Evolutionary conservation across 2,329 filamentous ascomycete genomes (phyloP).

Genomic region (Neonectria coccinea): DNA sequence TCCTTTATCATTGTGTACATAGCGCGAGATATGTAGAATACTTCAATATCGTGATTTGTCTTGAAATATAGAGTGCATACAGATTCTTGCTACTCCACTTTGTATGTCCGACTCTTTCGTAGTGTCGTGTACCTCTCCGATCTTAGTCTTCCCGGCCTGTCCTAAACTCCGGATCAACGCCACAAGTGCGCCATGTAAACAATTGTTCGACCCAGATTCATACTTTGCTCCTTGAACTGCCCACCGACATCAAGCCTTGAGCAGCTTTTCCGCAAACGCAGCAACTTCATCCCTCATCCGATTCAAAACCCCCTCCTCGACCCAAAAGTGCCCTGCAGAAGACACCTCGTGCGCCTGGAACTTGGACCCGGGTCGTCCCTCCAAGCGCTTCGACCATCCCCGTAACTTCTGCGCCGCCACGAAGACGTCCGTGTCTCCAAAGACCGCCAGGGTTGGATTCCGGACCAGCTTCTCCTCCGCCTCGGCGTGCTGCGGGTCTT

Average conservation of each 20-base stretch:
- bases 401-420: conserved; percentile 73
- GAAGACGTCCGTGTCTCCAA: conserved; percentile 81
- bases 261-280: conserved; percentile 43
- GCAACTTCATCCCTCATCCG: conserved; percentile 43
- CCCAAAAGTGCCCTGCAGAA: conserved; percentile 73
- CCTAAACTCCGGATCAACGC: too few species aligned
- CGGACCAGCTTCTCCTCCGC: conserved; percentile 68
- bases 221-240: background rate
- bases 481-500: conserved; percentile 42
- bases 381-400: conserved; percentile 72
- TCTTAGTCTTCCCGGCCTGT: too few species aligned
- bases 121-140: too few species aligned
- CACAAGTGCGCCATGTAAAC: too few species aligned
- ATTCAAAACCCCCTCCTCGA: conserved; percentile 62
- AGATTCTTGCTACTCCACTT: too few species aligned
- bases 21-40: too few species aligned
- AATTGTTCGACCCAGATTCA: too few species aligned
- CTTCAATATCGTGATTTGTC: background rate
- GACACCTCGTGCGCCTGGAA: conserved; percentile 63
- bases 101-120: too few species aligned
- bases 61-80: too few species aligned
- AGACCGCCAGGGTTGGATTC: conserved; percentile 76
- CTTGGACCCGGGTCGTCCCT: conserved; percentile 53
- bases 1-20: conserved; percentile 16
- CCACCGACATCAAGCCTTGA: conserved; percentile 21